These are phyloP conservation scores for Fusarium fujikuroi DNA, from an alignment of 2,329 filamentous ascomycete species.

Conservation along the genomic window DNA sequence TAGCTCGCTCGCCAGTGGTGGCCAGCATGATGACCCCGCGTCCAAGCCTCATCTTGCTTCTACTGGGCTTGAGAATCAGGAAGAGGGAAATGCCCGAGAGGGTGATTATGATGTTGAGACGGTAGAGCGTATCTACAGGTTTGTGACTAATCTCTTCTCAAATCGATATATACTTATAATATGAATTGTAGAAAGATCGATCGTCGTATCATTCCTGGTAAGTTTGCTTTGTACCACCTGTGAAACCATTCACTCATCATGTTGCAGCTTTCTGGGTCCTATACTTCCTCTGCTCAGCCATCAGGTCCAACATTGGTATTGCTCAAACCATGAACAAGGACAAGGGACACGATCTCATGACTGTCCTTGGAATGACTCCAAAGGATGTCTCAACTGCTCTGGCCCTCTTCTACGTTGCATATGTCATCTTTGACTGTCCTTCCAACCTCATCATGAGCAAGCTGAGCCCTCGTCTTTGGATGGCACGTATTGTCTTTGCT, in stretches of 20 bases:
- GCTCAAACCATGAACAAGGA: slow-evolving; percentile 92
- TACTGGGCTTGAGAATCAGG: slow-evolving; percentile 42
- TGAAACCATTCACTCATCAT: not conserved
- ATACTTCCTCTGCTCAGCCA: slow-evolving; percentile 92
- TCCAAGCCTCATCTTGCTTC: slow-evolving; percentile 37
- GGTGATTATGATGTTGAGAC: slow-evolving; percentile 61
- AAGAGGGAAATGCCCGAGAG: slow-evolving; percentile 48
- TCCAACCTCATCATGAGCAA: slow-evolving; percentile 90
- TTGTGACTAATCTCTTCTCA: not conserved
- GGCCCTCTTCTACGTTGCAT: slow-evolving; percentile 91
- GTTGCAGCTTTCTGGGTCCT: slow-evolving; percentile 81
- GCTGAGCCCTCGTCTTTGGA: slow-evolving; percentile 87
- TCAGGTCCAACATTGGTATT: slow-evolving; percentile 90
- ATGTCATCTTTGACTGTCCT: slow-evolving; percentile 88
- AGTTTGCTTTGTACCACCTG: slow-evolving; percentile 5
- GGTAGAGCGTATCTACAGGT: slow-evolving; percentile 64
- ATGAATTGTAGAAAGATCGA: slow-evolving; percentile 60
- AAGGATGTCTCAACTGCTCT: slow-evolving; percentile 86
- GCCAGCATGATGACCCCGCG: slow-evolving; percentile 43
- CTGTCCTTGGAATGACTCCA: slow-evolving; percentile 73
- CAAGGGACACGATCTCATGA: slow-evolving; percentile 77
- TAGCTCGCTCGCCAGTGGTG: slow-evolving; percentile 48
- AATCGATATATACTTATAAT: not conserved
- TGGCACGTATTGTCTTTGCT: slow-evolving; percentile 89
- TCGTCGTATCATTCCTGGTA: slow-evolving; percentile 68